phyloP scores from a whole-genome alignment of 1,139 yeast genomes.

The Suhomyces bolitotheri region DNA sequence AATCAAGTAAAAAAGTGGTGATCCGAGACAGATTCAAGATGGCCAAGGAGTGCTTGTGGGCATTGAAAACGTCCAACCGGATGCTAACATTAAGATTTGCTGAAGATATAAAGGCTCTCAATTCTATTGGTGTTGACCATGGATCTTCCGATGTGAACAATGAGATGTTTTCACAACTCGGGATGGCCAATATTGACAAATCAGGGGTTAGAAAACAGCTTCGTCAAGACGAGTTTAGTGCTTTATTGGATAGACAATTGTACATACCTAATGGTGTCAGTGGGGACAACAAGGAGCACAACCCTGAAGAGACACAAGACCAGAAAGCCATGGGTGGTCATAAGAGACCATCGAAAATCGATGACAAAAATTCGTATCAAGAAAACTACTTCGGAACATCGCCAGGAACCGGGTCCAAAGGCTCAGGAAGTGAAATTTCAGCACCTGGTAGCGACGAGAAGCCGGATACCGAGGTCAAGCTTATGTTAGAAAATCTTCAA shows the following conservation, averaged over 20 bases:
- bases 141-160: constrained; percentile 57
- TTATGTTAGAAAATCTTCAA: constrained; percentile 46
- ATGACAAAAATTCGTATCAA: background rate
- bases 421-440: background rate
- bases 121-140: constrained; percentile 52
- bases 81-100: constrained; percentile 48
- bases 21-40: constrained; percentile 51
- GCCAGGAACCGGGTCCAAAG: background rate
- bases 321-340: too few relatives aligned
- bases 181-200: constrained; percentile 20
- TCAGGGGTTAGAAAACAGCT: constrained; percentile 3
- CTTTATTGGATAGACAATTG: constrained; percentile 25
- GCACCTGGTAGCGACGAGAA: background rate
- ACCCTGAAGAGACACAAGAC: background rate
- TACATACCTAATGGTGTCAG: constrained; percentile 12
- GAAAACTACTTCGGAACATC: background rate
- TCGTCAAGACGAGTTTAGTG: constrained; percentile 22
- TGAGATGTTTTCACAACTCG: constrained; percentile 50
- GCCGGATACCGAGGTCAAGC: background rate
- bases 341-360: too few relatives aligned
- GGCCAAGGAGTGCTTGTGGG: constrained; percentile 68
- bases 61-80: constrained; percentile 56
- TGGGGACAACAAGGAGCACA: background rate
- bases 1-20: constrained; percentile 26
- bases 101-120: constrained; percentile 40